These are phyloP conservation scores for Begonia loranthoides DNA, from an alignment of 306 rosid genomes.

Conservation along the genomic window DNA sequence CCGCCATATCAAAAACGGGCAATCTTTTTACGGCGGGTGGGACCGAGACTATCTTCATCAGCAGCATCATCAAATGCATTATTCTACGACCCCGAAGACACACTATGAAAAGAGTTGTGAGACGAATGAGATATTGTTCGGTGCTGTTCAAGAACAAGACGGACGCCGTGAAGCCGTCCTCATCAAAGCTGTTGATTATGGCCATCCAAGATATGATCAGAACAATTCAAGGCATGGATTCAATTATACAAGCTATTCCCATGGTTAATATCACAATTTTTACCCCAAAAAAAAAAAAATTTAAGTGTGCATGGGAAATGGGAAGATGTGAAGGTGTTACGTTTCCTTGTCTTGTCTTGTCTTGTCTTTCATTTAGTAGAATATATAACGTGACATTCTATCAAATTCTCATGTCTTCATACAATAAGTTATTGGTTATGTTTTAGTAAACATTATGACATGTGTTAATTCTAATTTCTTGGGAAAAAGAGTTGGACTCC, in stretches of 20 bases:
- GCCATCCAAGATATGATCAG: conserved; percentile 51
- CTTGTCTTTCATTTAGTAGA: no score
- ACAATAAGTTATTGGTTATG: no score
- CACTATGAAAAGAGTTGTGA: conserved; percentile 63
- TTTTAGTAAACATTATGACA: no score
- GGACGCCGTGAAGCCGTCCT: conserved; percentile 84
- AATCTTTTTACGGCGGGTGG: conserved; percentile 40
- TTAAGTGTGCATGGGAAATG: no score
- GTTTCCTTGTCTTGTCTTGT: no score
- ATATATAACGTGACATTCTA: no score
- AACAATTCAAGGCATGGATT: conserved; percentile 62
- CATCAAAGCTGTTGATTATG: conserved; percentile 81
- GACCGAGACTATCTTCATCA: conserved; percentile 40
- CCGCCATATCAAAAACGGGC: conserved; percentile 34
- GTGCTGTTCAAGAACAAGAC: conserved; percentile 89
- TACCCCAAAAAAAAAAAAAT: no score
- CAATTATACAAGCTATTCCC: conserved; percentile 49
- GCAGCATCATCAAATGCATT: conserved; percentile 47
- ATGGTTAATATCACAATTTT: no score
- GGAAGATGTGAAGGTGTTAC: no score
- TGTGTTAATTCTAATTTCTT: no score
- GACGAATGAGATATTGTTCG: conserved; percentile 87
- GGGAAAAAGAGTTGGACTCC: no score
- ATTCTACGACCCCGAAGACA: conserved; percentile 50
- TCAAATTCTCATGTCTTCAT: no score